Percentiles rank a stretch among this genome's conserved stretches.
Conservation (phyloP, 2,329 filamentous ascomycete species). For the Fusarium brevicatenulatum region DNA sequence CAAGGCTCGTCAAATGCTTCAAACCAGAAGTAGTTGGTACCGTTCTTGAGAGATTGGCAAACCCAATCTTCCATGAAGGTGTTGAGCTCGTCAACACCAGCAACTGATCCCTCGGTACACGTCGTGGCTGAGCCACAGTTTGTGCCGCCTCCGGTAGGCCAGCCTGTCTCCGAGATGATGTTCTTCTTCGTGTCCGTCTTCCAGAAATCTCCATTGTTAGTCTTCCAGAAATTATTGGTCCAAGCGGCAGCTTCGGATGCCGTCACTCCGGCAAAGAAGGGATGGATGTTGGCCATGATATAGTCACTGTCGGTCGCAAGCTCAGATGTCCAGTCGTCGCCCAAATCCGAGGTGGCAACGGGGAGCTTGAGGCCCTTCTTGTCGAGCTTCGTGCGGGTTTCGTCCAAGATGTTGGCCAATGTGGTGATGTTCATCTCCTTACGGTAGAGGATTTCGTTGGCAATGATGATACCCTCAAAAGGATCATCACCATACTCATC, state of each 20-base stretch:
- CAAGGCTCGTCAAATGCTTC: slow-evolving; percentile 97
- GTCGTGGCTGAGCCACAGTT: slow-evolving; percentile 70
- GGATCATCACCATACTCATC: slow-evolving; percentile 72
- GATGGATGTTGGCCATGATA: slow-evolving; percentile 97
- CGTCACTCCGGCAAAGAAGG: slow-evolving; percentile 87
- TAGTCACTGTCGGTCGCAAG: slow-evolving; percentile 80
- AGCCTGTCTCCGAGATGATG: slow-evolving; percentile 90
- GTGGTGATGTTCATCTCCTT: slow-evolving; percentile 74
- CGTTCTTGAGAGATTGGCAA: slow-evolving; percentile 80
- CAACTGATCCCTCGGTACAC: slow-evolving; percentile 76
- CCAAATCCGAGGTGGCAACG: slow-evolving; percentile 88
- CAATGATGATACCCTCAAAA: slow-evolving; percentile 84
- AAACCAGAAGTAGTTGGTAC: slow-evolving; percentile 97
- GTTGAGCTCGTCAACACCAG: slow-evolving; percentile 84
- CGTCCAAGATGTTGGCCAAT: slow-evolving; percentile 71
- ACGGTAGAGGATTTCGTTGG: slow-evolving; percentile 83
- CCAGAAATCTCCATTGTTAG: slow-evolving; percentile 73
- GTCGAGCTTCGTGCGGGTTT: slow-evolving; percentile 79
- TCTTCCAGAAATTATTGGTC: slow-evolving; percentile 86
- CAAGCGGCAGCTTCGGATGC: slow-evolving; percentile 76
- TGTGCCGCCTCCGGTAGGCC: slow-evolving; percentile 85
- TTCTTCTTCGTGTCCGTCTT: slow-evolving; percentile 72
- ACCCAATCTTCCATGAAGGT: slow-evolving; percentile 88
- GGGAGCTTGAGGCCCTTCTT: slow-evolving; percentile 74
- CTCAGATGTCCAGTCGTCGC: slow-evolving; percentile 81